A percentile compares a stretch with the other conserved stretches of the same genome.
Conservation (phyloP, 2,329 filamentous ascomycete species). For the Daldinia sp. region DNA sequence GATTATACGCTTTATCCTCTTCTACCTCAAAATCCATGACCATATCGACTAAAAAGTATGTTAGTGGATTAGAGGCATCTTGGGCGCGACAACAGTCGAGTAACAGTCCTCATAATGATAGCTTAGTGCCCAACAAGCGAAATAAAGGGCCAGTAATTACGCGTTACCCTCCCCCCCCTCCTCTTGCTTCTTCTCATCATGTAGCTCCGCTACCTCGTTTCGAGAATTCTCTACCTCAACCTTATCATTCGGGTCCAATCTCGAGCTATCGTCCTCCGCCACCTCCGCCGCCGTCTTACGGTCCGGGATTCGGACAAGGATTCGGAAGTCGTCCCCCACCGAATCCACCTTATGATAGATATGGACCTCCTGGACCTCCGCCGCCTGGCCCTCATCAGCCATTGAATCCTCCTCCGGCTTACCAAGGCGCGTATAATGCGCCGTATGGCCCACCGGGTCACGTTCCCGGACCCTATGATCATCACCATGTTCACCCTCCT, state of each 20-base stretch:
- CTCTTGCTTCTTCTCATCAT: slow-evolving; percentile 38
- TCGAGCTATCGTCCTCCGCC: slow-evolving; percentile 37
- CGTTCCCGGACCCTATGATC: slow-evolving; percentile 35
- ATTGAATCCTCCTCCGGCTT: slow-evolving; percentile 33
- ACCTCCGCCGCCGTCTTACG: slow-evolving; percentile 40
- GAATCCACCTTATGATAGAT: slow-evolving; percentile 37
- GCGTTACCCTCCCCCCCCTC: slow-evolving; percentile 49
- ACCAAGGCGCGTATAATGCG: slow-evolving; percentile 28
- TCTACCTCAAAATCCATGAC: slow-evolving; percentile 7
- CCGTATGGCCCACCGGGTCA: slow-evolving; percentile 29
- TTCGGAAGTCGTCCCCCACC: slow-evolving; percentile 32
- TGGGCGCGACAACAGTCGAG: slow-evolving; percentile 47
- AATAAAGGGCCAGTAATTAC: slow-evolving; percentile 51
- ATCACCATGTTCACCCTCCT: slow-evolving; percentile 33
- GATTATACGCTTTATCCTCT: neutral
- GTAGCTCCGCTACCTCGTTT: slow-evolving; percentile 37
- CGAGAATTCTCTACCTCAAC: slow-evolving; percentile 35
- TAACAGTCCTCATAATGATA: slow-evolving; percentile 43
- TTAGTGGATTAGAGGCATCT: slow-evolving; percentile 51
- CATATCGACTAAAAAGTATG: slow-evolving; percentile 31
- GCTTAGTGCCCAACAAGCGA: slow-evolving; percentile 42
- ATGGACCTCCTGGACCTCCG: slow-evolving; percentile 35
- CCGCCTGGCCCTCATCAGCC: slow-evolving; percentile 32
- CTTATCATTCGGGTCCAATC: slow-evolving; percentile 38
- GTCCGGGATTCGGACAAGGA: slow-evolving; percentile 19